Percentiles rank a stretch among this genome's conserved stretches.
Evolutionary conservation across 139 green algal species (phyloP).

Genomic region (Chlorella vulgaris): DNA sequence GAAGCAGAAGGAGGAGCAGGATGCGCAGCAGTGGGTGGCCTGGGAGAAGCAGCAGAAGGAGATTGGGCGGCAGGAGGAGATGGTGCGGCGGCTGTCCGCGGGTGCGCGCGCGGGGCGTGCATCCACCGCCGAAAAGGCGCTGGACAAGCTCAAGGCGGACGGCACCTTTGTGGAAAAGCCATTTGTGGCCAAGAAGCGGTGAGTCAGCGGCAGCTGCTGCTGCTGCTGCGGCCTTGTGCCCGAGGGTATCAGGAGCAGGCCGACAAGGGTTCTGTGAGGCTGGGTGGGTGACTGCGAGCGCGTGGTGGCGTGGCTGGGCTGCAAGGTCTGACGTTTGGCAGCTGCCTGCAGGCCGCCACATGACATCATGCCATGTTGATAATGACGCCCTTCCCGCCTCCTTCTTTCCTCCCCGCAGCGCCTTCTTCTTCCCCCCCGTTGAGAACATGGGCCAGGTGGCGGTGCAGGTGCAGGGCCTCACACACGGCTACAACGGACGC

Average conservation of each 20-base stretch:
- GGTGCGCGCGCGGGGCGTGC: constrained; percentile 78
- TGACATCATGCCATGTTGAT: too few relatives aligned
- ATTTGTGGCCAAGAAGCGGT: constrained; percentile 78
- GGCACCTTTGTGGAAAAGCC: constrained; percentile 81
- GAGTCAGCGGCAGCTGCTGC: constrained; percentile 33
- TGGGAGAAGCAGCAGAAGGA: constrained; percentile 99
- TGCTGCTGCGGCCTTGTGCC: constrained; percentile 9
- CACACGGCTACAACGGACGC: constrained; percentile 86
- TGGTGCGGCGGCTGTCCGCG: constrained; percentile 71
- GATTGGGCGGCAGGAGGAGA: constrained; percentile 78
- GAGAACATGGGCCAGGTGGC: constrained; percentile 79
- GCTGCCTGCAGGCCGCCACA: too few relatives aligned
- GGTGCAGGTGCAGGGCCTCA: constrained; percentile 68
- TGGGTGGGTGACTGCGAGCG: too few relatives aligned
- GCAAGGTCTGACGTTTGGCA: too few relatives aligned
- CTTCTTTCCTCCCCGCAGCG: neutral
- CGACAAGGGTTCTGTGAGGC: too few relatives aligned
- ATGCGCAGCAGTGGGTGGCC: constrained; percentile 79
- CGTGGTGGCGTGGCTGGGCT: too few relatives aligned
- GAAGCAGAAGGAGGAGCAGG: constrained; percentile 64
- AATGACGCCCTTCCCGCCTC: too few relatives aligned
- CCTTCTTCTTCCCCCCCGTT: constrained; percentile 74
- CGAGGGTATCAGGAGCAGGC: too few relatives aligned
- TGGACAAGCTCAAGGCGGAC: constrained; percentile 86
- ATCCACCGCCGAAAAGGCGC: constrained; percentile 87